Evolutionary conservation across 257 asterid genomes (phyloP), one percentile per base, ranked within the genome.

Genomic region (Cruciata laevipes): DNA sequence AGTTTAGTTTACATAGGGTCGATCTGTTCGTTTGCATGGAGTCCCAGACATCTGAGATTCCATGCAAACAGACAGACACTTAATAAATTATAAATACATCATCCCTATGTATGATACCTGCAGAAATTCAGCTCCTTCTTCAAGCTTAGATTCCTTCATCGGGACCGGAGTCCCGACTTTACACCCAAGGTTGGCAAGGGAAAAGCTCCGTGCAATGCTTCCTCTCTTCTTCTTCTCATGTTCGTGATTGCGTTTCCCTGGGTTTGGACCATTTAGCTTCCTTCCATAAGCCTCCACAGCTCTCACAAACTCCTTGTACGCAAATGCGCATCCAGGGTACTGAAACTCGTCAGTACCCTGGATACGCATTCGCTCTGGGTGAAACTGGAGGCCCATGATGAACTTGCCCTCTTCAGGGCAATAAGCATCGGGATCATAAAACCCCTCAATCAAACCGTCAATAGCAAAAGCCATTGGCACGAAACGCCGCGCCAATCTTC

Each of bases 381-480:
- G 97, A 73, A 92, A 92, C 68, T 92, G 97, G 23, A 92, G 83
- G n/a, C 97, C 98, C 96, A 89, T 86, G 17, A 89, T 87, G 65
- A 92, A 92, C 79, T 92, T 83, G 2, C 97, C 98, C 71, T 92
- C 96, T 0, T 83, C 85, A 3, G 98, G 98, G 68, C 78, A 81
- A 80, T 87, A 87, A 3, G 84, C 85, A 66, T 86, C 95, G 13
- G 93, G 91, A 77, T 92, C 98, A 68, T 92, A 92, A 59, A 89
- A 89, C 10, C 89, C 97, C 79, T 92, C 97, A 32, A 92, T 71
- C 78, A 92, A 66, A 27, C 98, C 96, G 73, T 92, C 98, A 1
- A 87, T 86, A 7, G 97, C 87, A 44, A 87, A 92, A 0, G 97
- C 96, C 98, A 92, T 92, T 0, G 97, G 91, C 62, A 83, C 91